These are phyloP conservation scores for Triticum turgidum DNA, from an alignment of 176 grass and related monocot genomes.

Conservation along the genomic window DNA sequence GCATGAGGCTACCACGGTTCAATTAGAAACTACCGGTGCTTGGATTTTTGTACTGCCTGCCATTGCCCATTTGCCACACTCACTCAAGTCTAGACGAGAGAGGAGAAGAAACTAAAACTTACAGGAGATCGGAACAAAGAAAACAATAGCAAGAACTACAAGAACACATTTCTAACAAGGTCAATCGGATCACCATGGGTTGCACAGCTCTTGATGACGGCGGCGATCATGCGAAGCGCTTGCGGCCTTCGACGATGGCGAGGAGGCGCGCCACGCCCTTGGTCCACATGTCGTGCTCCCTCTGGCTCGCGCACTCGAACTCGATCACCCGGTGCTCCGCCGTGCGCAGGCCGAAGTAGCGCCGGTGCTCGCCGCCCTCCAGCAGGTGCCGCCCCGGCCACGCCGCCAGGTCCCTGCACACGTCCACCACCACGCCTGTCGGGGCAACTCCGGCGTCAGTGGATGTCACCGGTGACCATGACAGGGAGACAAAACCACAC, in stretches of 20 bases:
- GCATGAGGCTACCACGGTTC: background rate
- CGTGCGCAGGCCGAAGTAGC: conserved; percentile 87
- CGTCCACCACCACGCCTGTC: conserved; percentile 75
- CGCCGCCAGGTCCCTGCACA: conserved; percentile 77
- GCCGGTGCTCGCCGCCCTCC: conserved; percentile 69
- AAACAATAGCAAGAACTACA: conserved; percentile 18
- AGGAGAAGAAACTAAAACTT: conserved; percentile 14
- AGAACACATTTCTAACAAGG: background rate
- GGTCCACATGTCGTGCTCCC: conserved; percentile 83
- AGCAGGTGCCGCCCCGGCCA: conserved; percentile 91
- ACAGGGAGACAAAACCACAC: background rate
- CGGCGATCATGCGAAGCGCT: conserved; percentile 35
- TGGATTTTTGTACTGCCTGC: background rate
- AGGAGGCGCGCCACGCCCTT: conserved; percentile 80
- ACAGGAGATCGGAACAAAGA: conserved; percentile 15
- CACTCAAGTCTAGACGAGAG: conserved; percentile 4
- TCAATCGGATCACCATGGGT: background rate
- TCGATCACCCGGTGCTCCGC: conserved; percentile 89
- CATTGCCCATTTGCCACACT: conserved; percentile 21
- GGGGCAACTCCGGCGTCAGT: background rate
- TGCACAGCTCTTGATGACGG: background rate
- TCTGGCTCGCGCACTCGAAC: conserved; percentile 71
- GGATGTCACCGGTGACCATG: background rate
- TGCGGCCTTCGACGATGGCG: conserved; percentile 47
- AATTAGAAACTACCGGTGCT: background rate